A percentile compares a stretch with the other conserved stretches of the same genome.
Conservation (phyloP, 305 asterid species). For the Solanum hybrid region DNA sequence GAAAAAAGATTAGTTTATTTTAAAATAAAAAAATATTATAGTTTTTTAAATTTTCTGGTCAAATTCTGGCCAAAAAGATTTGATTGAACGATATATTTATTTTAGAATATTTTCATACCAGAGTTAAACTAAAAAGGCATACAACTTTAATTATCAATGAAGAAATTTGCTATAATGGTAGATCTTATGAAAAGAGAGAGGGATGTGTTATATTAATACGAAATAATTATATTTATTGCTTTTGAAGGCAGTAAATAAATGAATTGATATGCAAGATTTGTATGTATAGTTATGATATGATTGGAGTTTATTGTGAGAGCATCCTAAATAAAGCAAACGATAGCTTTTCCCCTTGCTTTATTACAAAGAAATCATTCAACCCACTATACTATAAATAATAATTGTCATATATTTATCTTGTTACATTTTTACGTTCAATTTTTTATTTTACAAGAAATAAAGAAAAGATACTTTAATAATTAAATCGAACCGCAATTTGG, state of each 20-base stretch:
- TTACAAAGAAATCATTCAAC: background rate
- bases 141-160: background rate
- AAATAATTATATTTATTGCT: constrained; percentile 1
- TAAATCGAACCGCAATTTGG: background rate
- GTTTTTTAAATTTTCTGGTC: too few relatives aligned
- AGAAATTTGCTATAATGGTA: background rate
- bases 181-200: background rate
- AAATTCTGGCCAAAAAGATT: too few relatives aligned
- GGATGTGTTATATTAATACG: background rate
- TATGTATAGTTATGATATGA: constrained; percentile 1
- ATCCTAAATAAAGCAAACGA: background rate
- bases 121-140: background rate
- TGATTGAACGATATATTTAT: background rate
- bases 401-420: background rate
- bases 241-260: constrained; percentile 6
- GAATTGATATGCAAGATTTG: constrained; percentile 7
- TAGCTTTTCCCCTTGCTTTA: background rate
- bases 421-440: background rate
- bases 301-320: constrained; percentile 9
- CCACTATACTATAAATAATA: background rate
- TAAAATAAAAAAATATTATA: too few relatives aligned
- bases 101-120: background rate
- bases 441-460: background rate
- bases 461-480: background rate
- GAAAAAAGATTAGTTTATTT: too few relatives aligned